These are phyloP conservation scores for Phytophthora capsici DNA, from an alignment of 352 stramenopile genomes.

Conservation along the genomic window DNA sequence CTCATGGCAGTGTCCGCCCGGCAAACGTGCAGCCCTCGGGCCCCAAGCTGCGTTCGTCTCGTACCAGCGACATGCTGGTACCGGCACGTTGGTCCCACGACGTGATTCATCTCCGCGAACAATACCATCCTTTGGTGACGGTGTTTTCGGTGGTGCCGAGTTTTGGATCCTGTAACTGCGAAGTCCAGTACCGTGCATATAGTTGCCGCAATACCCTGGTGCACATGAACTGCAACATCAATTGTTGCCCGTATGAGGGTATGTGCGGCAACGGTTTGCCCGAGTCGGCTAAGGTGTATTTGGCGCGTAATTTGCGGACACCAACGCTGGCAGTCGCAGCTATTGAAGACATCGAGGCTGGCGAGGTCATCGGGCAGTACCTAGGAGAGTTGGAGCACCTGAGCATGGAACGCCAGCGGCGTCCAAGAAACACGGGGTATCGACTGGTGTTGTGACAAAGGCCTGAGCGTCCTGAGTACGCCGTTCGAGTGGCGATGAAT, in stretches of 20 bases:
- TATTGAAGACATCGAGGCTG: background rate
- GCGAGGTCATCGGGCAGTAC: background rate
- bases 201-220: constrained; percentile 2
- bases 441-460: background rate
- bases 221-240: constrained; percentile 9
- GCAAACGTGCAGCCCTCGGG: background rate
- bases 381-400: constrained; percentile 6
- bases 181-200: background rate
- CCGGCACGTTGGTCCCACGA: background rate
- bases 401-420: background rate
- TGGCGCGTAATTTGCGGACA: background rate
- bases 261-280: background rate
- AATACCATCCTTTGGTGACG: constrained; percentile 4
- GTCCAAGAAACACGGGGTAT: constrained; percentile 2
- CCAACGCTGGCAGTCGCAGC: background rate
- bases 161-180: constrained; percentile 9
- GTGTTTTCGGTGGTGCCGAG: background rate
- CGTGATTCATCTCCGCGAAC: background rate
- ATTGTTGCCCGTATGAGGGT: constrained; percentile 4
- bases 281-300: background rate
- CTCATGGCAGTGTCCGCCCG: background rate
- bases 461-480: background rate
- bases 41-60: background rate
- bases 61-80: background rate
- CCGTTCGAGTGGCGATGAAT: background rate